These are phyloP conservation scores for Zoysia pacifica DNA, from an alignment of 176 grass and related monocot genomes.

Conservation along the genomic window DNA sequence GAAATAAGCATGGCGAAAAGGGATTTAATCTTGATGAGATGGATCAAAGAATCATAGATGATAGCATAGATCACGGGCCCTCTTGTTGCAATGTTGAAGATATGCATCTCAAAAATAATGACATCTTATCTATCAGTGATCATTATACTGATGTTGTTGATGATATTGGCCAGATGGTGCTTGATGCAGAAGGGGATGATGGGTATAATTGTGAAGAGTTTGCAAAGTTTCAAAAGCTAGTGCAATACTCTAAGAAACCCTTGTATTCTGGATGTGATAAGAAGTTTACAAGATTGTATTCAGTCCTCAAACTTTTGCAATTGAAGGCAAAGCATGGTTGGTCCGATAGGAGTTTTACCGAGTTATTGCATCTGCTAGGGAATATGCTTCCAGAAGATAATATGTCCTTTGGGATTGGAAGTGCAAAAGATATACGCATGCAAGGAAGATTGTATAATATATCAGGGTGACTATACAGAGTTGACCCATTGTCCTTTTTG, in stretches of 20 bases:
- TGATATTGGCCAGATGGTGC: neutral
- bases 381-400: neutral
- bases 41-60: too few relatives aligned
- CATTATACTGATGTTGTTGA: neutral
- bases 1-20: too few relatives aligned
- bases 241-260: neutral
- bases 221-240: neutral
- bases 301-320: neutral
- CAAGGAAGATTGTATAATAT: neutral
- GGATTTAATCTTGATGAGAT: too few relatives aligned
- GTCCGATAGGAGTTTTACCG: neutral
- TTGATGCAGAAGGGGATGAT: neutral
- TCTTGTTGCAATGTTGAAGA: too few relatives aligned
- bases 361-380: neutral
- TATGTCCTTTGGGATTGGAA: neutral
- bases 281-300: too few relatives aligned
- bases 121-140: too few relatives aligned
- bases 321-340: neutral
- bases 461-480: neutral
- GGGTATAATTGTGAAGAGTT: neutral
- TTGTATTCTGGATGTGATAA: too few relatives aligned
- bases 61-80: too few relatives aligned
- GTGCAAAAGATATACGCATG: neutral
- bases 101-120: too few relatives aligned
- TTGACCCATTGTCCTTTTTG: too few relatives aligned